Conservation (phyloP, 169 alveolate species). For the Eimeria tenella region DNA sequence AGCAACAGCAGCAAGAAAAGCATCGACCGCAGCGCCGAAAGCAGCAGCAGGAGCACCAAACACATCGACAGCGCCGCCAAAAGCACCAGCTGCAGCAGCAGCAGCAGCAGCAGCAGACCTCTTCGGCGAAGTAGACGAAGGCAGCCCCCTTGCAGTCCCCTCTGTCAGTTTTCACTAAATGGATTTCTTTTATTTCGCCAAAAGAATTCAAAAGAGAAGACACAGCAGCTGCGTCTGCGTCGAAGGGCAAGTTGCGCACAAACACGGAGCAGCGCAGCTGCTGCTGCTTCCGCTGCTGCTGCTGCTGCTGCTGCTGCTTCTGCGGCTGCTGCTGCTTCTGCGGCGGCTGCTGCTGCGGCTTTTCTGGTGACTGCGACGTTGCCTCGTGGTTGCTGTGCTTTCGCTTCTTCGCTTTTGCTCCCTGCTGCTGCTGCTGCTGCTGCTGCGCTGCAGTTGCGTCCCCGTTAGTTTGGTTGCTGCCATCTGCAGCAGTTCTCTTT, state of each 20-base stretch:
- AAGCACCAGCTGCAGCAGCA: not conserved
- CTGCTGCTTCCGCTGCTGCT: not conserved
- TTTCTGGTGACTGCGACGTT: too few species aligned
- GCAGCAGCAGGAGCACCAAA: not conserved
- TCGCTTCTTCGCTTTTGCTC: too few species aligned
- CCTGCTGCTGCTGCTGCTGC: too few species aligned
- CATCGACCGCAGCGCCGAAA: not conserved
- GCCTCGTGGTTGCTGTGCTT: too few species aligned
- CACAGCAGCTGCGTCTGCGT: not conserved
- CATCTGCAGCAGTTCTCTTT: too few species aligned
- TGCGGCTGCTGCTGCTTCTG: too few species aligned
- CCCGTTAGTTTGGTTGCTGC: too few species aligned
- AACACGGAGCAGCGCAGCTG: not conserved
- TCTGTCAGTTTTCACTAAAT: not conserved
- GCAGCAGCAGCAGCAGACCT: not conserved
- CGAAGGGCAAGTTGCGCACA: constrained; percentile 13
- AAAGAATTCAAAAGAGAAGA: not conserved
- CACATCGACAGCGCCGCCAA: not conserved
- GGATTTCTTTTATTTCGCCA: not conserved
- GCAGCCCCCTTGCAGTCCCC: constrained; percentile 5
- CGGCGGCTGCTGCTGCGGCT: too few species aligned
- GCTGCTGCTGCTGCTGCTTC: not conserved
- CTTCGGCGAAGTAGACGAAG: constrained; percentile 9
- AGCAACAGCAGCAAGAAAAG: not conserved
- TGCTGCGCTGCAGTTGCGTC: too few species aligned